A percentile compares a stretch with the other conserved stretches of the same genome.
Evolutionary conservation across 306 rosid species (phyloP).

Genomic region (Phaseolus lunatus): DNA sequence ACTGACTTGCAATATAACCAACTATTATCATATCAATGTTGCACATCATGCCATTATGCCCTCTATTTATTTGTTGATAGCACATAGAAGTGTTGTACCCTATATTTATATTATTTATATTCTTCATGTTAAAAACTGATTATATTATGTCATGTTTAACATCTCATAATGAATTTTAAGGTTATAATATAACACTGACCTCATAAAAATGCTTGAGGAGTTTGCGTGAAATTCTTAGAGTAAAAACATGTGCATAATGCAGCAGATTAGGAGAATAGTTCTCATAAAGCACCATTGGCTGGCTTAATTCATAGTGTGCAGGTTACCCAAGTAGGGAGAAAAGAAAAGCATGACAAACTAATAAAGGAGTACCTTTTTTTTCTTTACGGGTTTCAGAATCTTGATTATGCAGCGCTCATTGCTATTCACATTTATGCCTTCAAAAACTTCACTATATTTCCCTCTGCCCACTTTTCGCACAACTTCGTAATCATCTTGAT

Average conservation of each 20-base stretch:
- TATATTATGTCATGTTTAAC: neutral
- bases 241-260: neutral
- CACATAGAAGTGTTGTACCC: too few relatives aligned
- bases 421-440: constrained; percentile 83
- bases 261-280: constrained; percentile 22
- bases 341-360: constrained; percentile 13
- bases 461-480: constrained; percentile 95
- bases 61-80: too few relatives aligned
- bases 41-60: neutral
- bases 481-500: constrained; percentile 93
- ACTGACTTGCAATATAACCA: too few relatives aligned
- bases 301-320: constrained; percentile 18
- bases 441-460: constrained; percentile 92
- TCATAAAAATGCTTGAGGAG: neutral
- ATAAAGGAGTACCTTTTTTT: constrained; percentile 66
- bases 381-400: constrained; percentile 96
- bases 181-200: neutral
- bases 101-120: too few relatives aligned
- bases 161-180: neutral
- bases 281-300: neutral
- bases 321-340: constrained; percentile 17
- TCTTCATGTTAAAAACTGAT: neutral
- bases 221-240: neutral
- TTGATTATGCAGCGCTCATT: constrained; percentile 88
- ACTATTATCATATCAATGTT: neutral